Evolutionary conservation across 495 filamentous ascomycete genomes (phyloP), one percentile per base, ranked within the genome.

Genomic region (Immersiella caudata): DNA sequence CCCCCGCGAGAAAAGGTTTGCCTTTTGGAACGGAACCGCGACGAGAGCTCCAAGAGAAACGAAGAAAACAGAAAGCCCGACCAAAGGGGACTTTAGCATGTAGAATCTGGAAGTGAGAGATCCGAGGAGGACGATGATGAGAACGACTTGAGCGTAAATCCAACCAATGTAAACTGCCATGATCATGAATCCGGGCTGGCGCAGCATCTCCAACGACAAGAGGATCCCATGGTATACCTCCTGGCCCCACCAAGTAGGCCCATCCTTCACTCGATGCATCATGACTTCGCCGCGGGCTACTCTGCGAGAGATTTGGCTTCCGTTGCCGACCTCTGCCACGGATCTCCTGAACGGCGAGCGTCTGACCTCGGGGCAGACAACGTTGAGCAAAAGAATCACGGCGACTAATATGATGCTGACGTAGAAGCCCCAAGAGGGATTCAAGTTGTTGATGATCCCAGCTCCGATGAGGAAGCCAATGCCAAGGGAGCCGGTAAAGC

Each of bases 391-490:
- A 24, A 92, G 77, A 36, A 90, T 81, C 16, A 81, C 75, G 14
- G 84, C 87, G 52, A 87, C 81, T 29, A 92, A 72, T 36, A 88
- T 80, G 62, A 91, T 87, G 56, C 85, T 84, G 68, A 92, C 81
- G 74, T 90, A 92, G 72, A 92, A 90, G 0, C 90, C 91, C 89
- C 89, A 93, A 9, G 85, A 83, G 8, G 89, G 89, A 66, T 82
- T 79, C 21, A 86, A 71, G 11, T 58, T 68, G 60, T 87, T 84
- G 68, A 92, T 88, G 70, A 92, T 86, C 33, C 81, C 68, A 27
- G 89, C 88, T 12, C 91, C 91, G 64, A 90, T 79, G 36, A 90
- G 67, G 68, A 92, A 92, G 11, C 91, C 91, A 29, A 91, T 67
- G 2, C 87, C 86, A 51, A 91, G 76, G 29, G 86, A 89, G 9